A percentile compares a stretch with the other conserved stretches of the same genome.
Conservation (phyloP, 1,284 basidiomycete genomes). For the Ceratobasidium theobromae region DNA sequence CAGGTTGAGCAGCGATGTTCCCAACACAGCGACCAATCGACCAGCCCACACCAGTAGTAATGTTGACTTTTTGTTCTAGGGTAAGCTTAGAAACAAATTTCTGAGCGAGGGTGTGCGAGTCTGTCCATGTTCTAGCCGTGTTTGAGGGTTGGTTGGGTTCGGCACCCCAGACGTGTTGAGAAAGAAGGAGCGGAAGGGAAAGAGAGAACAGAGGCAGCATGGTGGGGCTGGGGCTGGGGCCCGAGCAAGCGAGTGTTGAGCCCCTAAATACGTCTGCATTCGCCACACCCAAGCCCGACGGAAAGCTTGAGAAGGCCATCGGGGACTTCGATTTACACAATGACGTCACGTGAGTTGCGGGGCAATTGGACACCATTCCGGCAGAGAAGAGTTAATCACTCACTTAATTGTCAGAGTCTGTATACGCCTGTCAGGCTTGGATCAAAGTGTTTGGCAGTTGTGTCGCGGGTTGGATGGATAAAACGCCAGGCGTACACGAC, state of each 20-base stretch:
- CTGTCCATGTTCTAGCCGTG: constrained; percentile 25
- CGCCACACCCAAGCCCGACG: neutral
- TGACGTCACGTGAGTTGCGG: constrained; percentile 13
- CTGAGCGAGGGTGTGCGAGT: constrained; percentile 11
- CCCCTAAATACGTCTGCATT: neutral
- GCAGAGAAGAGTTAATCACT: neutral
- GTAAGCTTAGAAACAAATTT: constrained; percentile 29
- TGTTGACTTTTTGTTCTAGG: constrained; percentile 36
- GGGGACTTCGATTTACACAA: neutral
- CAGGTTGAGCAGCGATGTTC: constrained; percentile 29
- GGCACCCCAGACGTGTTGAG: neutral
- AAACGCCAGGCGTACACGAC: neutral
- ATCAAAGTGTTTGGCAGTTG: neutral
- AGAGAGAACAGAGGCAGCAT: neutral
- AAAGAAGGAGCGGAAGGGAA: neutral
- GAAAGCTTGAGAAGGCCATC: neutral
- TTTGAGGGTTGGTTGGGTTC: constrained; percentile 29
- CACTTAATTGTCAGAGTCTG: neutral
- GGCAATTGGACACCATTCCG: neutral
- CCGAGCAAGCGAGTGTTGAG: neutral
- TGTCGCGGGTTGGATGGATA: neutral
- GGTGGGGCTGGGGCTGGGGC: neutral
- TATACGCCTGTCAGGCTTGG: neutral
- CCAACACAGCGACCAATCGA: constrained; percentile 33
- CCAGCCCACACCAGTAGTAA: constrained; percentile 35